Evolutionary conservation across 768 basidiomycete genomes (phyloP), one percentile per base, ranked within the genome.

Genomic region (Panus rudis): DNA sequence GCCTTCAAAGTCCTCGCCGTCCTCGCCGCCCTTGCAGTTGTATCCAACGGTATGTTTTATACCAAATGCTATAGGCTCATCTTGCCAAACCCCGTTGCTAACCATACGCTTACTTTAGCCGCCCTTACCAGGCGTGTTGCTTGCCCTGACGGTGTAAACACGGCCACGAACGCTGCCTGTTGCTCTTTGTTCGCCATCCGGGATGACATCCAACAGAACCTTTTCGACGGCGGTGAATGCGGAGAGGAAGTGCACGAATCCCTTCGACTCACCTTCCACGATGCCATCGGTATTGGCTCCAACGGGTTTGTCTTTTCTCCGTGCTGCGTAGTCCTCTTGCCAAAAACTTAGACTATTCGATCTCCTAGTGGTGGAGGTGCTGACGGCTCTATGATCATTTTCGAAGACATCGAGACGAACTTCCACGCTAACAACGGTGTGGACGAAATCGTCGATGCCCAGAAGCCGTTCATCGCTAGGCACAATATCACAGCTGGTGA

Each of bases 101-200:
- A 14, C 12, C 7, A 35, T 25, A 38, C 42, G 4, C 19, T 16
- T 10, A 11, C n/a, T 39, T 38, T 27, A 50, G 52, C 48, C 27
- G 48, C 48, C 16, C 32, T 52, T 33, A 58, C 45, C 20, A 46
- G 43, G 16, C 47, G 49, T 27, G 50, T 49, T 28, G 45, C 56
- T 28, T 64, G 62, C 40, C 52, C 62, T 17, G 58, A 61, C 43
- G 61, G 63, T 26, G 51, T 49, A 16, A 52, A 62, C 42, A 53
- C 43, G n/a, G 62, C 53, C 3, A 45, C 45, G 0, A 52, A 64
- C 47, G 50, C 51, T 10, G 57, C 56, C 4, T 65, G 63, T 37
- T 64, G 63, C 40, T 44, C 46, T 3, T 52, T 56, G 33, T 62
- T 58, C 51, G 45, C 57, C 16, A 46, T 59, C 28, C 46, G 56